A percentile compares a stretch with the other conserved stretches of the same genome.
phyloP scores from a whole-genome alignment of 2,329 filamentous ascomycete species.

The Fusarium dimerum region DNA sequence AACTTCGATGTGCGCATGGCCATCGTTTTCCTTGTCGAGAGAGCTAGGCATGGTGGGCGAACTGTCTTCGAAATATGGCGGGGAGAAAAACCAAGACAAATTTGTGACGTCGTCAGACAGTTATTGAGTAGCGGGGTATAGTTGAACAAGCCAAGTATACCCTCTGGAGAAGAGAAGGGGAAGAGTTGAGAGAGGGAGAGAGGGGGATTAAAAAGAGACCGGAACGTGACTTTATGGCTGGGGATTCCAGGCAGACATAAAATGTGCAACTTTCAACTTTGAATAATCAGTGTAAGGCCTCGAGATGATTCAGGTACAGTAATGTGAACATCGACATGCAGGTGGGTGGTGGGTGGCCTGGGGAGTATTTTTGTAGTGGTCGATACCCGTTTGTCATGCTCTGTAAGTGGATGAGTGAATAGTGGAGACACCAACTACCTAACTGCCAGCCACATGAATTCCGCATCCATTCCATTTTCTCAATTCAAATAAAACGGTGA shows the following conservation, averaged over 20 bases:
- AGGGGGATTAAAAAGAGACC: not conserved
- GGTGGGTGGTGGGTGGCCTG: not conserved
- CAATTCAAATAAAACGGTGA: too few relatives aligned
- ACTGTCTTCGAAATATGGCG: slow-evolving; percentile 12
- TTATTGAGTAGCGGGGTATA: not conserved
- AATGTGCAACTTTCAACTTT: not conserved
- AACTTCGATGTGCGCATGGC: slow-evolving; percentile 51
- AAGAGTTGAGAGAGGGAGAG: not conserved
- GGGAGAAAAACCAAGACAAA: slow-evolving; percentile 2
- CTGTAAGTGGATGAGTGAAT: too few relatives aligned
- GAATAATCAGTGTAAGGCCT: not conserved
- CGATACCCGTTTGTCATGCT: too few relatives aligned
- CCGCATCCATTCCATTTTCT: too few relatives aligned
- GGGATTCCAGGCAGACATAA: not conserved
- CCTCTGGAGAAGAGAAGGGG: not conserved
- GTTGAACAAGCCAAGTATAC: not conserved
- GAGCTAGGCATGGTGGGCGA: slow-evolving; percentile 41
- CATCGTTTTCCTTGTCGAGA: slow-evolving; percentile 38
- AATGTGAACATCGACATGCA: not conserved
- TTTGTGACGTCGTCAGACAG: not conserved
- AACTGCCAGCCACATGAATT: too few relatives aligned
- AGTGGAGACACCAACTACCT: too few relatives aligned
- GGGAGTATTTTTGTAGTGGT: not conserved
- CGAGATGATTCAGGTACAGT: not conserved
- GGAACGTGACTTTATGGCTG: not conserved